Percentiles rank a stretch among this genome's conserved stretches.
phyloP scores from a whole-genome alignment of 495 filamentous ascomycete genomes.

The Xylaria palmicola region DNA sequence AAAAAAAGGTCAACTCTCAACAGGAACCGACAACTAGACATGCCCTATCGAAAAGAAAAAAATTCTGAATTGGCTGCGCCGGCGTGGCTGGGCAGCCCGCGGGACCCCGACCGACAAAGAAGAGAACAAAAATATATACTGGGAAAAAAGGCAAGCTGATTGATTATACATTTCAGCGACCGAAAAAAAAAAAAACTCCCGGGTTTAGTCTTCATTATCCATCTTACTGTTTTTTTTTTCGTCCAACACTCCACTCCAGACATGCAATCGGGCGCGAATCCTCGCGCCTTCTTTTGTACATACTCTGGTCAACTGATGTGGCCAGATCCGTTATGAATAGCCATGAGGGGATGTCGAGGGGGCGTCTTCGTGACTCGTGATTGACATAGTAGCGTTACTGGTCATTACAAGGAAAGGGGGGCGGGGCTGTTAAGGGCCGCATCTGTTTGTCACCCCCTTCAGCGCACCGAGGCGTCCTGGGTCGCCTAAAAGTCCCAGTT shows the following conservation, averaged over 20 bases:
- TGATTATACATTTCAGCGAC: constrained; percentile 1
- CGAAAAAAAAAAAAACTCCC: neutral
- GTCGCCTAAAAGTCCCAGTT: constrained; percentile 56
- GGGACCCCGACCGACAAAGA: no score
- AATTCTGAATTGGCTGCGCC: no score
- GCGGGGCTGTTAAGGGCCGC: no score
- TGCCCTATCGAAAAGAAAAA: no score
- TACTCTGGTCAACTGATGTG: neutral
- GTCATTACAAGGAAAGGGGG: constrained; percentile 9
- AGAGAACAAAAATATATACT: neutral
- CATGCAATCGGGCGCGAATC: neutral
- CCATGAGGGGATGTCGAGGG: neutral
- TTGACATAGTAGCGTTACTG: constrained; percentile 27
- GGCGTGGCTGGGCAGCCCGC: no score
- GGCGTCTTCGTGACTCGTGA: constrained; percentile 32
- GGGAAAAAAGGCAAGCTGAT: constrained; percentile 6
- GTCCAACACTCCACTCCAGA: neutral
- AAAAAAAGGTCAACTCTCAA: no score
- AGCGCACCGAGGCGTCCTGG: constrained; percentile 32
- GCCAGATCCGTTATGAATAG: constrained; percentile 1
- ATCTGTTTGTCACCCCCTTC: constrained; percentile 20
- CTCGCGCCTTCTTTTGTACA: constrained; percentile 1
- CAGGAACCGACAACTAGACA: no score
- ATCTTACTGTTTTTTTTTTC: constrained; percentile 1
- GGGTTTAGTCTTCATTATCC: neutral